A percentile compares a stretch with the other conserved stretches of the same genome.
phyloP scores from a whole-genome alignment of 1,284 basidiomycete genomes.

The Austroboletus rostrupii region DNA sequence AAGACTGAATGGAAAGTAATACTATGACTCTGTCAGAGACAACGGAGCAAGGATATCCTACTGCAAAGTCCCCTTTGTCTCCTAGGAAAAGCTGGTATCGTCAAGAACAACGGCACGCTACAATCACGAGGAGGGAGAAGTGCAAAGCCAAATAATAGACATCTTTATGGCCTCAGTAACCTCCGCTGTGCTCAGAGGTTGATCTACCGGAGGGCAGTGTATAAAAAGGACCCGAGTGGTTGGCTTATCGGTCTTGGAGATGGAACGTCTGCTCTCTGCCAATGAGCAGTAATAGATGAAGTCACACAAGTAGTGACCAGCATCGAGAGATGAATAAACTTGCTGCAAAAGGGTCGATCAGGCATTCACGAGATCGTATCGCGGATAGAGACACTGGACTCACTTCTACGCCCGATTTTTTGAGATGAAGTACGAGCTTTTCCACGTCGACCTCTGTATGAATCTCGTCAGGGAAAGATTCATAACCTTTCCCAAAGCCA shows the following conservation, averaged over 20 bases:
- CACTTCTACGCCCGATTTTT: constrained; percentile 56
- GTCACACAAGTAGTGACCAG: constrained; percentile 74
- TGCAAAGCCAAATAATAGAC: constrained; percentile 56
- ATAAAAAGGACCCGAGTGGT: constrained; percentile 63
- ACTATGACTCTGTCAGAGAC: background rate
- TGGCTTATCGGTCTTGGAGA: constrained; percentile 52
- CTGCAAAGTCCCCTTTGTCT: constrained; percentile 25
- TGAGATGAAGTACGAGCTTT: constrained; percentile 53
- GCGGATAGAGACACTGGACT: constrained; percentile 15
- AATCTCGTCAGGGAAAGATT: constrained; percentile 43
- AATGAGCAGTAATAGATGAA: constrained; percentile 76
- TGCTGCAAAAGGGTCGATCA: constrained; percentile 37
- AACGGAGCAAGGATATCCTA: constrained; percentile 5
- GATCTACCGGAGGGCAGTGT: constrained; percentile 64
- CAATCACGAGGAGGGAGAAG: constrained; percentile 17
- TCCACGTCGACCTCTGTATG: constrained; percentile 46
- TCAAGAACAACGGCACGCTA: background rate
- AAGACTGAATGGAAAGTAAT: background rate
- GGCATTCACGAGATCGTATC: constrained; percentile 1
- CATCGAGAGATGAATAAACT: constrained; percentile 70
- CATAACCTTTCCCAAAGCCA: constrained; percentile 51
- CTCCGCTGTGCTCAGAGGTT: constrained; percentile 59
- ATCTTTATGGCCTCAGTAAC: constrained; percentile 62
- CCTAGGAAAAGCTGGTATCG: constrained; percentile 16
- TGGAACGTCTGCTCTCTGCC: constrained; percentile 59